Base-by-base conservation (phyloP, 1,139 yeast species). In the Meyerozyma elateridarum region DNA sequence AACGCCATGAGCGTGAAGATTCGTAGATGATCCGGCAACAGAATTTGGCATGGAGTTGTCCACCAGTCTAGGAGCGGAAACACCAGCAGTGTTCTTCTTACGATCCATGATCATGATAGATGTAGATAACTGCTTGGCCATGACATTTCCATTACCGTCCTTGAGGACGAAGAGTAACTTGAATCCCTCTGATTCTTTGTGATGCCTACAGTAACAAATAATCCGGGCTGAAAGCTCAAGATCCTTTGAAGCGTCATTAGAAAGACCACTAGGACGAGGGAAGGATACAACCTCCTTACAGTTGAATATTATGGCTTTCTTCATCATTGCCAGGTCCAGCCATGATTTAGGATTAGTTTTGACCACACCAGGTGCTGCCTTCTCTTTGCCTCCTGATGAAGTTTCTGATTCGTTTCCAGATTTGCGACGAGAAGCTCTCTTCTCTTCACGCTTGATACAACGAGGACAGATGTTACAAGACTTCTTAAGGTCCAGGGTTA, bases 141-240 rank as follows among this genome's bases (percentile, higher is more conserved):
- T 71, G 5, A 87, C 68, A 17, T 66, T 63, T 25, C 79, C 83
- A 8, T 61, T 52, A 35, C 64, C 51, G 53, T 89, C 77, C 40
- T 76, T 79, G 28, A 88, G 54, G 4, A 87, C 78, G 45, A 88
- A 78, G 28, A 88, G 63, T 24, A 89, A 64, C 46, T 72, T 71
- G 61, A 88, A 91, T 1, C 97, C 97, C 33, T 73, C 74, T 18
- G 79, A 65, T 40, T 89, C 95, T 44, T 78, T 77, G 57, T 91
- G 97, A 56, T 91, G 98, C 46, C 97, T 78, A 59, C 96, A 89
- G 56, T 91, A 91, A 56, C 98, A 91, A 7, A 91, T 91, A 28
- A 91, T 79, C 59, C 98, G 75, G 9, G 95, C 81, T 20, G 89
- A 80, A 19, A 91, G 62, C 36, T 85, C 94, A 34, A 89, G 59